Percentiles rank a stretch among this genome's conserved stretches.
Evolutionary conservation across 495 filamentous ascomycete genomes (phyloP).

Genomic region (Corynascus novoguineensis): DNA sequence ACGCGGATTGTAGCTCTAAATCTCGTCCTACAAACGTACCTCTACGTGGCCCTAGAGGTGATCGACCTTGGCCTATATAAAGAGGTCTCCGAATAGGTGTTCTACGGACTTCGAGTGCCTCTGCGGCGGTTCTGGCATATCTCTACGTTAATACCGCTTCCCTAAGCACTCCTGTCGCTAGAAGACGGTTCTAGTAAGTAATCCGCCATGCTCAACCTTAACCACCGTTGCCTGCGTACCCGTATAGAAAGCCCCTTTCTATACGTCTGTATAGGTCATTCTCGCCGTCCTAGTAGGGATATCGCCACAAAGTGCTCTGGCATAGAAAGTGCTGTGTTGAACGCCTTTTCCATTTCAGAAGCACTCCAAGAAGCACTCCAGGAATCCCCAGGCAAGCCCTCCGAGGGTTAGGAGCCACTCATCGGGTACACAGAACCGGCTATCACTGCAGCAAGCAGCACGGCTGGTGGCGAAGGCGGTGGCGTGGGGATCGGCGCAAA

Average conservation of each 20-base stretch:
- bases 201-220: not conserved
- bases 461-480: not conserved
- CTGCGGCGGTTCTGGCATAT: too few relatives aligned
- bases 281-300: not conserved
- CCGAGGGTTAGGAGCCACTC: not conserved
- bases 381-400: not conserved
- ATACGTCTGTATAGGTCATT: not conserved
- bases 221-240: not conserved
- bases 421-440: not conserved
- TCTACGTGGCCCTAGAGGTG: conserved; percentile 10
- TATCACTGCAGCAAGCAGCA: not conserved
- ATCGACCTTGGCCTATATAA: conserved; percentile 9
- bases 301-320: not conserved
- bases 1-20: not conserved
- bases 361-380: not conserved
- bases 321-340: not conserved
- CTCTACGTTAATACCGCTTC: too few relatives aligned
- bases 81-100: conserved; percentile 6
- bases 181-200: too few relatives aligned
- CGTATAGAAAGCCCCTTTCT: not conserved
- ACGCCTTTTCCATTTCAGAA: not conserved
- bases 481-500: not conserved
- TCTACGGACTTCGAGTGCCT: conserved; percentile 2
- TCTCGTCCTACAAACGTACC: conserved; percentile 7
- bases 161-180: too few relatives aligned